Base-by-base conservation (phyloP, 371 early-diverging fungal genomes). In the Mortierella sp. region DNA sequence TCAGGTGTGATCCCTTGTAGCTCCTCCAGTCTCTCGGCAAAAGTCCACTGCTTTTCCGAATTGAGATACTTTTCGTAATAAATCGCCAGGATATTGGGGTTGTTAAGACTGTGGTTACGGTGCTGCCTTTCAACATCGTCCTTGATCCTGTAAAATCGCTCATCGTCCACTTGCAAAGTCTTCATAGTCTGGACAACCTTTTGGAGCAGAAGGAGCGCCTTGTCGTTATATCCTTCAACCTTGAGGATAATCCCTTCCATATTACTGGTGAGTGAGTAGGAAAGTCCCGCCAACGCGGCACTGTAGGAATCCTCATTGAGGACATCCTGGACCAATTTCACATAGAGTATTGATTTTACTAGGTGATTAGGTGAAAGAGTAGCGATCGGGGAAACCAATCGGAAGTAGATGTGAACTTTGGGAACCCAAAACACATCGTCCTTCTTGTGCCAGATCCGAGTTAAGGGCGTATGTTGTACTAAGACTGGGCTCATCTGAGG, bases 341-440 rank as follows among this genome's bases (percentile, higher is more conserved):
- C 88, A 78, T 90, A 94, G 43, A 98, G 84, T 50, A 86, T 72
- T 10, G 87, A 76, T 8, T 88, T 73, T 21, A 89, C 86, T 36
- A 77, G 73, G 16, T 77, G 60, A 19, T 55, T 45, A 6, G 90
- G 88, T 9, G 85, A 81, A 11, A 75, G 67, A 0, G 41, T 4
- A 2, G 48, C 60, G 7, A 59, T 8, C 0, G 77, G 77, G 0
- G 68, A 59, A 1, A 32, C 52, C 11, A 76, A 40, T 8, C 2
- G 19, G 28, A 76, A 64, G 11, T 69, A 53, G n/a, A 76, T 22
- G 32, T 76, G 62, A 16, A 89, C 92, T 65, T 93, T 91, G 45
- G 96, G 96, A 1, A 93, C 90, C 90, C 88, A 92, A 76, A 96
- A 98, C 13, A 88, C 90, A 83, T 97, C 97, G 75, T 97, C 97